Conservation (phyloP, 805 yeast species). For the Yarrowia sp. region DNA sequence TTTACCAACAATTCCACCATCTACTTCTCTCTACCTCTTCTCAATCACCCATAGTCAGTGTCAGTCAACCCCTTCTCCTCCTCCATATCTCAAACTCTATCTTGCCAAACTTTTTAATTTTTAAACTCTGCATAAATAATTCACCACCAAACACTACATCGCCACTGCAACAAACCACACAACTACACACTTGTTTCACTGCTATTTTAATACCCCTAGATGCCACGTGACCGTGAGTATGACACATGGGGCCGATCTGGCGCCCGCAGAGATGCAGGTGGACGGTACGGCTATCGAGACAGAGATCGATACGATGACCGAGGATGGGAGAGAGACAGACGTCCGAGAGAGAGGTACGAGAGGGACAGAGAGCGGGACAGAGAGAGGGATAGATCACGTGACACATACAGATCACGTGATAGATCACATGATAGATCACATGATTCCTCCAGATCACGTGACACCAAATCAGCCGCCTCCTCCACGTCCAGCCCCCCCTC, state of each 20-base stretch:
- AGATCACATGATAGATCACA: neutral
- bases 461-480: too few species aligned
- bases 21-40: neutral
- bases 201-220: neutral
- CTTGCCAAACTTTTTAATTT: neutral
- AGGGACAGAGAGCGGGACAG: neutral
- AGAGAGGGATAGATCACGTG: neutral
- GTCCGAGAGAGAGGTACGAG: neutral
- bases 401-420: neutral
- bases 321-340: neutral
- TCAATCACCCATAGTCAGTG: neutral
- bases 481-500: too few species aligned
- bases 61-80: too few species aligned
- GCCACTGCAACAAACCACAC: conserved; percentile 9
- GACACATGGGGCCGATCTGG: conserved; percentile 32
- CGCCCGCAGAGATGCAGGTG: conserved; percentile 24
- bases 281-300: conserved; percentile 28
- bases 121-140: neutral
- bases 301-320: conserved; percentile 1
- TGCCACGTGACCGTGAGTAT: conserved; percentile 39
- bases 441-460: neutral
- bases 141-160: neutral
- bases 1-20: neutral
- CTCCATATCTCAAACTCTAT: neutral
- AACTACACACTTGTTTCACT: neutral